Base-by-base conservation (phyloP, 805 yeast genomes). In the Metschnikowia kunwiensis region DNA sequence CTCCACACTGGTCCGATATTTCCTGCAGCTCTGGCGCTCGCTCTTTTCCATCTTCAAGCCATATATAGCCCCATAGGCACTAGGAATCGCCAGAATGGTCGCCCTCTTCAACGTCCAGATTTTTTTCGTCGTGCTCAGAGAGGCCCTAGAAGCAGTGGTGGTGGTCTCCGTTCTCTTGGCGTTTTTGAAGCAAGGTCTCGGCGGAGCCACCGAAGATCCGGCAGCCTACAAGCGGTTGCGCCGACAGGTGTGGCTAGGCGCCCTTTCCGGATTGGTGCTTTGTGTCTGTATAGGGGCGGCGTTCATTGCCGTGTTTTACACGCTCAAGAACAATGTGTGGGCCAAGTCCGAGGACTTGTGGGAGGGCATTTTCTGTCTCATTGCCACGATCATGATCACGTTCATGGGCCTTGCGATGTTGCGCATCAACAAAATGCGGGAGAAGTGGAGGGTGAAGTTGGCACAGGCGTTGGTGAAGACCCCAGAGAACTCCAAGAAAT, bases 391-490 rank as follows among this genome's bases (percentile, higher is more conserved):
- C 30, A 77, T 91, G 77, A 91, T 91, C 56, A 77, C 96, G n/a
- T 52, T 84, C 52, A 89, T 91, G 97, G 97, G 98, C 61, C 75
- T 91, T 55, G 95, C 97, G 38, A 86, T 91, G 96, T 75, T 91
- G 57, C 79, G 97, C 65, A 74, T 91, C 62, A 89, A 89, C 72
- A 88, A 89, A 71, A 86, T 89, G 95, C 88, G 88, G 68, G 91
- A 79, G 50, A 91, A 91, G 69, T 91, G 98, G 98, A 80, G 96
- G 71, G 74, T 88, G 49, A 91, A 91, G 70, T 85, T 91, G 58
- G 96, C 97, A 18, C 75, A 68, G 55, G 91, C 96, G 8, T 67
- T 89, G 43, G 65, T 87, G 34, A n/a, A n/a, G n/a, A n/a, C n/a
- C n/a, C 24, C 24, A 18, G 12, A 10, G n/a, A 29, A 29, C 8